Base-by-base conservation (phyloP, 169 alveolate species). In the Cytauxzoon felis region DNA sequence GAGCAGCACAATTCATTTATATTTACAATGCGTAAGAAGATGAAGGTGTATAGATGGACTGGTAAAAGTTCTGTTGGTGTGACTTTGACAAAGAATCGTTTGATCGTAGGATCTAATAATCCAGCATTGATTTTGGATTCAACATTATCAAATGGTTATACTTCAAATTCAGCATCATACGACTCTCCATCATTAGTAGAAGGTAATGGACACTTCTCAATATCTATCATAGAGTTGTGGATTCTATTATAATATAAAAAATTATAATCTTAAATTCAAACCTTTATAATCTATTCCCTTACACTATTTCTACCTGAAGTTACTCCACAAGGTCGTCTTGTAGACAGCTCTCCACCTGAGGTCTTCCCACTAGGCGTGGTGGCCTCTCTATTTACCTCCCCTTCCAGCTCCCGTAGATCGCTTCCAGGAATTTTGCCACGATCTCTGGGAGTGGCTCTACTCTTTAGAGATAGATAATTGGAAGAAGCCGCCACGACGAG, bases 111-210 rank as follows among this genome's bases (percentile, higher is more conserved):
- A 19, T 51, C 33, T 30, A 64, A 65, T 30, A 36, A 21, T 57
- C 79, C 80, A 4, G 85, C 85, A 6, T 50, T 75, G 36, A 26
- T 64, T 23, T 50, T 75, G 19, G 85, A 75, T 58, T 59, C 58
- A 41, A 30, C 56, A 11, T 38, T 75, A 54, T 16, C 43, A 36
- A 29, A 49, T 26, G 85, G 85, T n/a, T 18, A 41, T 33, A 52
- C 80, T 8, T 53, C 60, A 33, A 51, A 48, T 16, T 75, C 76
- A 42, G 66, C 16, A 23, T 64, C 85, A 7, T 75, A 64, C 85
- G 36, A 75, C 47, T 75, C 85, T 2, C 85, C 85, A 19, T 19
- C 33, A 36, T 66, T 75, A 38, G 78, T 62, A 24, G 40, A 33
- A 36, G 38, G 21, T 47, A 26, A 48, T 23, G 75, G 75, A 32